A percentile compares a stretch with the other conserved stretches of the same genome.
Conservation (phyloP, 768 basidiomycete genomes). For the Leccinum subgranulosum region DNA sequence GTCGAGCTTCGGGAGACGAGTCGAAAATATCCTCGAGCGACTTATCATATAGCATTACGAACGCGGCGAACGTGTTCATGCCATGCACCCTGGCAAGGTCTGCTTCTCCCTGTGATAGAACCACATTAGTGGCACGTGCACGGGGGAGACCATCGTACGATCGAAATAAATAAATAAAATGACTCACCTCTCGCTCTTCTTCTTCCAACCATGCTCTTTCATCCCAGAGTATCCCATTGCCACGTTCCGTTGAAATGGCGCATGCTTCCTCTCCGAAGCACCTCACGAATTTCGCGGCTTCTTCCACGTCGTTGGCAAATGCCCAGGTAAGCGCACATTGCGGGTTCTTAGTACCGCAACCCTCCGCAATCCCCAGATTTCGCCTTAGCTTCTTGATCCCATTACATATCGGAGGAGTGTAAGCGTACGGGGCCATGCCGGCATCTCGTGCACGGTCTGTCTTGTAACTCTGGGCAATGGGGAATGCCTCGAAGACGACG, state of each 20-base stretch:
- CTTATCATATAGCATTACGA: conserved; percentile 56
- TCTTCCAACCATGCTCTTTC: conserved; percentile 62
- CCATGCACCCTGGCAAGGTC: conserved; percentile 53
- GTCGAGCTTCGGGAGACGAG: conserved; percentile 44
- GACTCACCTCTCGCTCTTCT: conserved; percentile 47
- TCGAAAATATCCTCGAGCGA: conserved; percentile 55
- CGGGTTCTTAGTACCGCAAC: conserved; percentile 47
- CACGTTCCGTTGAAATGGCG: conserved; percentile 38
- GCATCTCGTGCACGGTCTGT: conserved; percentile 4
- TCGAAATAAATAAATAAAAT: conserved; percentile 1
- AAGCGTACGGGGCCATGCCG: conserved; percentile 38
- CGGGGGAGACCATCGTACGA: conserved; percentile 4
- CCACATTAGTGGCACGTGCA: conserved; percentile 14
- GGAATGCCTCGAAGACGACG: conserved; percentile 67
- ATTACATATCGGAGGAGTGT: conserved; percentile 65
- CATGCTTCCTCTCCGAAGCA: conserved; percentile 59
- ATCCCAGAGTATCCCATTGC: conserved; percentile 47
- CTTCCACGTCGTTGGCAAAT: conserved; percentile 58
- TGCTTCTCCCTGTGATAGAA: conserved; percentile 50
- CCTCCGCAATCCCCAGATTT: conserved; percentile 60
- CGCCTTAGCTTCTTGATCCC: conserved; percentile 67
- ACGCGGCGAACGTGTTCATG: conserved; percentile 70
- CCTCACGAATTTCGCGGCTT: conserved; percentile 55
- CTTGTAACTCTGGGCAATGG: conserved; percentile 40
- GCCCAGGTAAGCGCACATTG: conserved; percentile 48